A percentile compares a stretch with the other conserved stretches of the same genome.
phyloP scores from a whole-genome alignment of 2,329 filamentous ascomycete genomes.

The Trichothecium sympodiale region DNA sequence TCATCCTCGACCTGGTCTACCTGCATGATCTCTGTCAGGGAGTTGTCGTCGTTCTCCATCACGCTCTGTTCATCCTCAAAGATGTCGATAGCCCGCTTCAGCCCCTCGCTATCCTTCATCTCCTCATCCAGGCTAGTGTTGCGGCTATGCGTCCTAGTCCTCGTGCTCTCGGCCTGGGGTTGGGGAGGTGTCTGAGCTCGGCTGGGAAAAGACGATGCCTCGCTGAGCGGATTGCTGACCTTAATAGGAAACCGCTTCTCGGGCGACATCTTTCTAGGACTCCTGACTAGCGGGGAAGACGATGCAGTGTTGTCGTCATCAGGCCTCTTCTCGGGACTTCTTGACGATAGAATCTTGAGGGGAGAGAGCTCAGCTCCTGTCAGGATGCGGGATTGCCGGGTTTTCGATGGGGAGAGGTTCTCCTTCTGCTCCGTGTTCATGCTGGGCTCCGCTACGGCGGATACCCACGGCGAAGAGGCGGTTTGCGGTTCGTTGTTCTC shows the following conservation, averaged over 20 bases:
- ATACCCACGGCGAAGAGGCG: constrained; percentile 16
- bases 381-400: constrained; percentile 42
- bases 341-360: constrained; percentile 38
- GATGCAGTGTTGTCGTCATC: not conserved
- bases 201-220: constrained; percentile 4
- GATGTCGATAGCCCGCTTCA: constrained; percentile 50
- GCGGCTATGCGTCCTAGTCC: constrained; percentile 8
- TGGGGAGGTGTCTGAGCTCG: not conserved
- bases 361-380: constrained; percentile 47
- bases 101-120: constrained; percentile 41
- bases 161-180: not conserved
- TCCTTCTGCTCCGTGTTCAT: constrained; percentile 25
- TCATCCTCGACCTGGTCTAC: constrained; percentile 15
- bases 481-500: constrained; percentile 9
- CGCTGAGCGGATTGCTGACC: constrained; percentile 26
- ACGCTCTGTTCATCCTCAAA: constrained; percentile 42
- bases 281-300: constrained; percentile 1
- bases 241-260: constrained; percentile 53
- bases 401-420: constrained; percentile 34
- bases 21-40: constrained; percentile 12
- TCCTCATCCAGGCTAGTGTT: constrained; percentile 39
- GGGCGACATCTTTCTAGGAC: constrained; percentile 30
- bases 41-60: constrained; percentile 16
- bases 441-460: constrained; percentile 19
- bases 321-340: constrained; percentile 9